Evolutionary conservation across 305 asterid genomes (phyloP), one percentile per base, ranked within the genome.

Genomic region (Fraxinus velutina): DNA sequence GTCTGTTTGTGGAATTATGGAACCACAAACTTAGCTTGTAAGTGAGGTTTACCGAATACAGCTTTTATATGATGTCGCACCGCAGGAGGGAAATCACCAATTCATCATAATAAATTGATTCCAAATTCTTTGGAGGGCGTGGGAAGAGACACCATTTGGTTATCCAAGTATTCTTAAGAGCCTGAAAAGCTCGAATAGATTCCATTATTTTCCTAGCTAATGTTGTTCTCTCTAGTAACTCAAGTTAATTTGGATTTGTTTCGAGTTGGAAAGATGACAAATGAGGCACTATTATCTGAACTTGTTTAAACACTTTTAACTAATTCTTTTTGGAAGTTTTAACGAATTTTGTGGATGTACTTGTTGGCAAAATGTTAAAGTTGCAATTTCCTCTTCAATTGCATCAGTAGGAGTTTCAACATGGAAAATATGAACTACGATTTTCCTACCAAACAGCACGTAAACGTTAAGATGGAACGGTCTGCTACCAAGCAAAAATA

Each of bases 111-210:
- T 37, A 30, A 6, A 10, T 19, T 4, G 21, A 9, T 5, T 13
- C 22, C 10, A 39, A 50, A 44, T 19, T 80, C 73, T 9, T 24
- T 15, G 71, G 71, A 29, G 62, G 71, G 33, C 6, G 36, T 27
- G 32, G 71, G 83, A 78, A 76, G 82, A 19, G 70, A 74, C 42
- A 39, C 34, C 39, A n/a, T 42, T 10, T 76, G 79, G 21, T 52
- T 36, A 47, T 73, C 6, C 0, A 78, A 66, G 39, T 80, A 29
- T 17, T 82, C 19, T 10, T 10, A 72, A 68, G 52, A 50, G 21
- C 60, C 52, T 7, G 70, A 39, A 1, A 66, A 27, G 37, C 73
- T 27, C 15, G 0, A 62, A 8, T 22, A 60, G 30, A 60, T 21
- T 10, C 30, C 70, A 52, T 52, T 52, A 50, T 4, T 4, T 5